Base-by-base conservation (phyloP, 2,329 filamentous ascomycete species). In the Penicillium crustosum region DNA sequence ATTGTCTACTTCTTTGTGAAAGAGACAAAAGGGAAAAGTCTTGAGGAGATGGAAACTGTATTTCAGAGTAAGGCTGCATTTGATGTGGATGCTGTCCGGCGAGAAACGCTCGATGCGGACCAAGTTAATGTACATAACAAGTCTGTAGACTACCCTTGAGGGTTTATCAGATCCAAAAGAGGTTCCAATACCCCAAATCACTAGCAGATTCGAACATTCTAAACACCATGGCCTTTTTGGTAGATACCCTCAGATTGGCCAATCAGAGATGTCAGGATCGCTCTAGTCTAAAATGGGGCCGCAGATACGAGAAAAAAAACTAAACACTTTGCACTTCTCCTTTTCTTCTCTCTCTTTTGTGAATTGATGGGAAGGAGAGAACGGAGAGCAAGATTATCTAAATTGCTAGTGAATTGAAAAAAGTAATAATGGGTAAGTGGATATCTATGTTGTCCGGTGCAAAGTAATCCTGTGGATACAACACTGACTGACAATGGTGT, bases 41-140 rank as follows among this genome's bases (percentile, higher is more conserved):
- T 78, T 53, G 76, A 78, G 62, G 74, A 77, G 55, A 73, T 76
- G 66, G 73, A 79, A 53, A 65, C 58, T 2, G 62, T 65, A 7
- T 67, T 67, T 54, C 42, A 67, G 53, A 62, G 65, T 43, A 61
- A 49, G n/a, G 65, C 65, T 23, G 64, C 64, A 5, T 67, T 66
- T 52, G 64, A 66, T 61, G 61, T 67, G 2, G 61, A 65, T 25
- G 47, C 56, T 36, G 60, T 55, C 4, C 48, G 64, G 10, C 59
- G 62, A 29, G 61, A 64, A 15, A 58, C 49, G 9, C 29, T 48
- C 7, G 35, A 41, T 33, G 49, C 19, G 49, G 49, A 53, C n/a
- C 29, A 57, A 47, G 29, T 48, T 10, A 53, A 29, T 42, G 38
- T 53, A 19, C 43, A 53, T 7, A 23, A 43, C 23, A 57, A 57